Evolutionary conservation across 1,139 yeast genomes (phyloP).

Genomic region (Yamadazyma epiphylla): DNA sequence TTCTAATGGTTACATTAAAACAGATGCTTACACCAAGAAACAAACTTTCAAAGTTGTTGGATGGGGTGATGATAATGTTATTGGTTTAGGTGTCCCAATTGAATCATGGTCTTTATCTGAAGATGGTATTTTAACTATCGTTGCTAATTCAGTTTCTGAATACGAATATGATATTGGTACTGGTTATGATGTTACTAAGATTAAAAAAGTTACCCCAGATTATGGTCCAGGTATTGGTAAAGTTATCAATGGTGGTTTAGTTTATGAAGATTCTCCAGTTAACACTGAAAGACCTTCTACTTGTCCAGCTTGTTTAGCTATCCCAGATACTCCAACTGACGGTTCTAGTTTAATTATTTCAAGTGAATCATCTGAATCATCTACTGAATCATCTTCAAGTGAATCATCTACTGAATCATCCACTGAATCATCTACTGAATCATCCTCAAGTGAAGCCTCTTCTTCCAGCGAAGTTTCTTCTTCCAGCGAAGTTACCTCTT

Average conservation of each 20-base stretch:
- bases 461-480: slow-evolving; percentile 5
- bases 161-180: slow-evolving; percentile 80
- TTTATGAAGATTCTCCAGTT: slow-evolving; percentile 42
- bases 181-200: slow-evolving; percentile 40
- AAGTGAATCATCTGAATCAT: slow-evolving; percentile 3
- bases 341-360: slow-evolving; percentile 10
- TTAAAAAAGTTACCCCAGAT: slow-evolving; percentile 58
- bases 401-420: slow-evolving; percentile 8
- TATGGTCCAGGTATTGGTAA: slow-evolving; percentile 25
- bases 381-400: slow-evolving; percentile 2
- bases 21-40: slow-evolving; percentile 8
- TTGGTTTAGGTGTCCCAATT: slow-evolving; percentile 11
- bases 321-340: slow-evolving; percentile 13
- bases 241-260: slow-evolving; percentile 40
- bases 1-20: slow-evolving; percentile 7
- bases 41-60: slow-evolving; percentile 14
- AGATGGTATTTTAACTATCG: slow-evolving; percentile 13
- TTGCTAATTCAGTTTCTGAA: slow-evolving; percentile 64
- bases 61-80: slow-evolving; percentile 14
- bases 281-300: slow-evolving; percentile 76
- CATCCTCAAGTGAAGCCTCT: slow-evolving; percentile 6
- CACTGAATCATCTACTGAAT: slow-evolving; percentile 2
- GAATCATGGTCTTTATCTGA: slow-evolving; percentile 4
- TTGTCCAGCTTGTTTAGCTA: slow-evolving; percentile 74
- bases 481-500: slow-evolving; percentile 5